These are phyloP conservation scores for Cutaneotrichosporon sp. DNA, from an alignment of 1,284 basidiomycete species.

Conservation along the genomic window DNA sequence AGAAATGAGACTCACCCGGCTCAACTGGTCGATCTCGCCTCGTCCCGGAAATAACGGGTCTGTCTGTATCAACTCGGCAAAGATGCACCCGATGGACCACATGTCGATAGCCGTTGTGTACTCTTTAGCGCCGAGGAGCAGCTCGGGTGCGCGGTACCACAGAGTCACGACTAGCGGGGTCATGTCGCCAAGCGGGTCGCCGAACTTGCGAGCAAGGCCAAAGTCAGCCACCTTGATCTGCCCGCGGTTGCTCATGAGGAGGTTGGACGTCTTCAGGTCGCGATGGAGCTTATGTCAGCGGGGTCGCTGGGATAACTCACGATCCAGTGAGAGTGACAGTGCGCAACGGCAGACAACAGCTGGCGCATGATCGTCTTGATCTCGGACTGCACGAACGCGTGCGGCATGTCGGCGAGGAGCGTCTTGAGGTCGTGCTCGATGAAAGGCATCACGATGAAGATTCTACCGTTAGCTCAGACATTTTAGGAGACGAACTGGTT, in stretches of 20 bases:
- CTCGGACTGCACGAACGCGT: slow-evolving; percentile 93
- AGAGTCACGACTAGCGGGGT: slow-evolving; percentile 72
- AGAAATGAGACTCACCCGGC: slow-evolving; percentile 60
- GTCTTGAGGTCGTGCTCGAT: slow-evolving; percentile 99
- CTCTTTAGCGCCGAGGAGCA: slow-evolving; percentile 80
- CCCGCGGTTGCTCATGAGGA: slow-evolving; percentile 98
- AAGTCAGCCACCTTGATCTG: slow-evolving; percentile 99
- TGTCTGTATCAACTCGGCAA: slow-evolving; percentile 89
- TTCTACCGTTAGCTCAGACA: slow-evolving; percentile 59
- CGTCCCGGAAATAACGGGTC: slow-evolving; percentile 96
- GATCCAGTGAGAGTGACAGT: slow-evolving; percentile 96
- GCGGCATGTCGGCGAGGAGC: slow-evolving; percentile 85
- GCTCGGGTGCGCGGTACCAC: slow-evolving; percentile 70
- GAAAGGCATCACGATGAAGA: slow-evolving; percentile 99
- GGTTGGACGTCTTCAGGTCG: slow-evolving; percentile 94
- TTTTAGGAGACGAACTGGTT: slow-evolving; percentile 74
- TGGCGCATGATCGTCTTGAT: slow-evolving; percentile 96
- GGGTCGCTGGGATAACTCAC: slow-evolving; percentile 29
- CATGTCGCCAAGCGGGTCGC: slow-evolving; percentile 88
- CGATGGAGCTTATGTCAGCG: slow-evolving; percentile 66
- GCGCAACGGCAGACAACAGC: slow-evolving; percentile 84
- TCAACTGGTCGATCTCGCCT: slow-evolving; percentile 87
- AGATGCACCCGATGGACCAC: slow-evolving; percentile 96
- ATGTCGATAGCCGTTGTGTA: slow-evolving; percentile 96
- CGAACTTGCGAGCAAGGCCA: slow-evolving; percentile 65